phyloP scores from a whole-genome alignment of 148 eudicot species.

The Nyssa sinensis region DNA sequence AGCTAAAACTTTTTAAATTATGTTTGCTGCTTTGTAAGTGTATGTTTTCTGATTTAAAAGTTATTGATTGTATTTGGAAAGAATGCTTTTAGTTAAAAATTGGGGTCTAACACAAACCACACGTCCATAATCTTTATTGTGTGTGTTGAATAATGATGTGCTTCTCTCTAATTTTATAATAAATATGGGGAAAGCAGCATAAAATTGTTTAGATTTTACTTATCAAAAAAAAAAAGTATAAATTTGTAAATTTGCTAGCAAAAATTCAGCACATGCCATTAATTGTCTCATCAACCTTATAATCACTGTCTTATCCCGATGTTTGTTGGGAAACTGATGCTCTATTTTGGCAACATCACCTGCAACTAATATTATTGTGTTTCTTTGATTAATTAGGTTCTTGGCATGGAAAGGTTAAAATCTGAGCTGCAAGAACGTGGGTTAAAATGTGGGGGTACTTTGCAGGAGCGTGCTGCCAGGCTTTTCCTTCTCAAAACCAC shows the following conservation, averaged over 20 bases:
- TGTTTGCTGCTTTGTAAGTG: no score
- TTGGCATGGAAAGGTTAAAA: slow-evolving; percentile 89
- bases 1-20: no score
- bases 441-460: slow-evolving; percentile 92
- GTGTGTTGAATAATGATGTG: neutral
- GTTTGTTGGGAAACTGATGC: neutral
- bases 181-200: no score
- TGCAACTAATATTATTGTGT: neutral
- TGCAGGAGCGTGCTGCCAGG: slow-evolving; percentile 95
- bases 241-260: neutral
- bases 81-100: neutral
- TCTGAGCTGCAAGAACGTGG: slow-evolving; percentile 78
- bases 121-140: no score
- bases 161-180: neutral
- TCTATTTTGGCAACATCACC: neutral
- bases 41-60: no score
- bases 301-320: neutral
- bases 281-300: neutral
- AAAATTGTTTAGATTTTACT: no score
- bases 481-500: slow-evolving; percentile 91
- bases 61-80: no score
- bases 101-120: neutral
- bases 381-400: slow-evolving; percentile 43
- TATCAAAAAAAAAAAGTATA: no score
- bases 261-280: neutral